A percentile compares a stretch with the other conserved stretches of the same genome.
These are phyloP conservation scores for Fabrea salina DNA, from an alignment of 169 alveolate genomes.

Conservation along the genomic window DNA sequence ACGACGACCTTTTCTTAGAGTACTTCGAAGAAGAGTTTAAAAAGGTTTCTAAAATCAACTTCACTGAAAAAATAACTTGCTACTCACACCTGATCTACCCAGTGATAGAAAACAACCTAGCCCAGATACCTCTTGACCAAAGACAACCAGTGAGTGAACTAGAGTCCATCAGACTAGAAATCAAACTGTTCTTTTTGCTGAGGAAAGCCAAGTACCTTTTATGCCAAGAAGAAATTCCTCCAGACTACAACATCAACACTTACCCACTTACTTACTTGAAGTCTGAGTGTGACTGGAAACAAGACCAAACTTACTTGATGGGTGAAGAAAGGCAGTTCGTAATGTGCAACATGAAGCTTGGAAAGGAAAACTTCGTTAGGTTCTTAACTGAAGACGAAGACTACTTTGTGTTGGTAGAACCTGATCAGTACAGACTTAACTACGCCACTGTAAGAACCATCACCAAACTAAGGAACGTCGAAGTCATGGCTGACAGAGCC, in stretches of 20 bases:
- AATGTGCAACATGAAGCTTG: not conserved
- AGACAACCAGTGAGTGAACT: not conserved
- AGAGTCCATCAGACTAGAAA: not conserved
- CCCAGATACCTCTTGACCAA: not conserved
- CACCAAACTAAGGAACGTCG: not conserved
- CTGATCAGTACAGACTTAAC: not conserved
- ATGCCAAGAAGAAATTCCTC: not conserved
- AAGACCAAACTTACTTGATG: not conserved
- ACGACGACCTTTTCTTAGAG: not conserved
- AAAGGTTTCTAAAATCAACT: not conserved
- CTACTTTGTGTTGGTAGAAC: slow-evolving; percentile 1
- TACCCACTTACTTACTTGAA: slow-evolving; percentile 18
- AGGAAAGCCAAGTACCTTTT: not conserved
- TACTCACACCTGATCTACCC: not conserved
- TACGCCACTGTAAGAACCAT: not conserved
- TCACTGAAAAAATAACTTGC: not conserved
- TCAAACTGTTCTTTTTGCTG: not conserved
- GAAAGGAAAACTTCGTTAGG: not conserved
- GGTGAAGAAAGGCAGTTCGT: not conserved
- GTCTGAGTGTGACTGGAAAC: not conserved
- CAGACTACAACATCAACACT: not conserved
- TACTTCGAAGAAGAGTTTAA: slow-evolving; percentile 24
- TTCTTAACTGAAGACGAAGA: not conserved
- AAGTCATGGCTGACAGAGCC: slow-evolving; percentile 15
- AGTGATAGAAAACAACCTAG: not conserved